Base-by-base conservation (phyloP, 75 land plant genomes). In the Isoetes taiwanensis region DNA sequence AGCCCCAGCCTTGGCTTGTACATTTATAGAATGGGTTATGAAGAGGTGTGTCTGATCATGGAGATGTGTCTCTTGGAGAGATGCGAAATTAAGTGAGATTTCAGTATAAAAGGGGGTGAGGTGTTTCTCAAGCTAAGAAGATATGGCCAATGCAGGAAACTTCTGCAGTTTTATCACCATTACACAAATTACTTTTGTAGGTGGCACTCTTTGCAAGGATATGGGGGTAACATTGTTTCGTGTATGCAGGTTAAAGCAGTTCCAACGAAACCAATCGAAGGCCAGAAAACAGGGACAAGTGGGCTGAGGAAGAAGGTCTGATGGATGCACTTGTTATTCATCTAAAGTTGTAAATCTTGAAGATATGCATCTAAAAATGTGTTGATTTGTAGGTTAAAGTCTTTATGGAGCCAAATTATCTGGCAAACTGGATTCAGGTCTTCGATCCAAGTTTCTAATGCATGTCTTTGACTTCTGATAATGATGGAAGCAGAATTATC, bases 361-460 rank as follows among this genome's bases (percentile, higher is more conserved):
- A 11, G 43, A 2, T 1, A 57, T 29, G 48, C 14, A 19, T 9
- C 12, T 11, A 28, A 29, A 2, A 3, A 28, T 34, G 34, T 8
- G 2, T 59, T 1, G 11, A 40, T 23, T 30, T 56, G 29, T 64
- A 86, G 96, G 96, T 90, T 54, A 85, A 85, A 68, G 86, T 90
- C 35, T 90, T 90, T 67, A 73, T 70, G 69, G 70, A 90, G 62
- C 77, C 75, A 40, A 86, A 90, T 62, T 86, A 90, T 71, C 72
- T 90, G 11, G 84, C 81, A 6, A 90, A 90, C 52, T 90, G 97
- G 97, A 90, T 90, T 57, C 97, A 90, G 88, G 93, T 86, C 28
- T 40, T 66, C 2, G 11, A 30, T 16, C 25, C 19, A 55, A 30
- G 11, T 24, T 55, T 26, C 25, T 2, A 8, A 34, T 12, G 2